Percentiles rank a stretch among this genome's conserved stretches.
These are phyloP conservation scores for Panicum miliaceum DNA, from an alignment of 176 grass and related monocot species.

Conservation along the genomic window DNA sequence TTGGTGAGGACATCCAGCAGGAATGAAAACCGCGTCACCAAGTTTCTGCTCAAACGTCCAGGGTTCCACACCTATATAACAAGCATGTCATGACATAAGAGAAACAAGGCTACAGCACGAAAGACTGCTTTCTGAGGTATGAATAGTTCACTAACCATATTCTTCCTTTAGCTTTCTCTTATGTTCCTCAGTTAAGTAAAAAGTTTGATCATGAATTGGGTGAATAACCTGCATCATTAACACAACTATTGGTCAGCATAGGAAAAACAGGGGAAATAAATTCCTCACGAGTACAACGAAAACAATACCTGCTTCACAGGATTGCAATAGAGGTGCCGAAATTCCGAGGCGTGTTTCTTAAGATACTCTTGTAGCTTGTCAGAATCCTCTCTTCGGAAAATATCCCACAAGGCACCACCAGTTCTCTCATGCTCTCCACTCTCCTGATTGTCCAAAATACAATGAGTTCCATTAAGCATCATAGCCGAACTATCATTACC, in stretches of 20 bases:
- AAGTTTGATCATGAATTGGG: slow-evolving; percentile 80
- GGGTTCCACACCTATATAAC: slow-evolving; percentile 72
- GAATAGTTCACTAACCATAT: slow-evolving; percentile 57
- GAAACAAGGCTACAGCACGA: not conserved
- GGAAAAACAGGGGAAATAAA: not conserved
- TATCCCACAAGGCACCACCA: slow-evolving; percentile 86
- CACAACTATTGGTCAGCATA: slow-evolving; percentile 20
- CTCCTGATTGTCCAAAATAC: not conserved
- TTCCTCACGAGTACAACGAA: slow-evolving; percentile 1
- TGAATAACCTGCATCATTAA: slow-evolving; percentile 64
- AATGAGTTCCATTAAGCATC: not conserved
- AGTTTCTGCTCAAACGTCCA: slow-evolving; percentile 94
- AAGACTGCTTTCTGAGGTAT: not conserved
- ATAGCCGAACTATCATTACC: not conserved
- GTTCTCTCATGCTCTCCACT: slow-evolving; percentile 20
- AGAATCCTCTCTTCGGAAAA: slow-evolving; percentile 86
- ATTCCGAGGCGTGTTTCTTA: slow-evolving; percentile 66
- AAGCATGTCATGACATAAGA: slow-evolving; percentile 1
- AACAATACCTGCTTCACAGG: slow-evolving; percentile 64
- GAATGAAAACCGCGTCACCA: slow-evolving; percentile 86
- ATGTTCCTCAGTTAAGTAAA: slow-evolving; percentile 77
- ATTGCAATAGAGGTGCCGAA: slow-evolving; percentile 63
- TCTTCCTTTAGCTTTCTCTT: slow-evolving; percentile 86
- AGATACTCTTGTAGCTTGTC: slow-evolving; percentile 71
- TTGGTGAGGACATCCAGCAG: slow-evolving; percentile 92